Evolutionary conservation across 257 asterid genomes (phyloP).

Genomic region (Paulownia fortunei): DNA sequence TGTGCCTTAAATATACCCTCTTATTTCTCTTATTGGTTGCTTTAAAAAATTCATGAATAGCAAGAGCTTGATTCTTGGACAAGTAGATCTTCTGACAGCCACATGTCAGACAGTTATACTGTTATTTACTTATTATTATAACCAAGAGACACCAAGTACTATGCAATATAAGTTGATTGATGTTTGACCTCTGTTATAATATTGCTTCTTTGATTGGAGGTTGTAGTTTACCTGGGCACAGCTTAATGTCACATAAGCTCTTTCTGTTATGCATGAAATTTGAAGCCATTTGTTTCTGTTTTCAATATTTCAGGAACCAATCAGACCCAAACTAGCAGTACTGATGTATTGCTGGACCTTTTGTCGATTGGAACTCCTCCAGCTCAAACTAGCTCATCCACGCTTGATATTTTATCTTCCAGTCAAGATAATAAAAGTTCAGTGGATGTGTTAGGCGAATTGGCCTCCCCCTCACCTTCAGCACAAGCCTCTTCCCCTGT

Average conservation of each 20-base stretch:
- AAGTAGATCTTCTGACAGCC: neutral
- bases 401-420: constrained; percentile 52
- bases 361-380: constrained; percentile 83
- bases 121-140: neutral
- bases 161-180: constrained; percentile 16
- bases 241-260: neutral
- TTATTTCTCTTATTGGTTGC: neutral
- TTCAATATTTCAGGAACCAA: constrained; percentile 51
- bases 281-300: constrained; percentile 5
- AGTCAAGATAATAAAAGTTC: constrained; percentile 53
- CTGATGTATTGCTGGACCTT: constrained; percentile 79
- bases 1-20: neutral
- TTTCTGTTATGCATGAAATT: constrained; percentile 5
- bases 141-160: neutral
- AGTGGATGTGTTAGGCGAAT: constrained; percentile 49
- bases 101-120: neutral
- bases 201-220: constrained; percentile 5
- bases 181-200: neutral
- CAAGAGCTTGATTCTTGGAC: constrained; percentile 1
- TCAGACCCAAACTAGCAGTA: constrained; percentile 58
- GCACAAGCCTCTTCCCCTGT: constrained; percentile 42
- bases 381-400: constrained; percentile 54
- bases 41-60: neutral
- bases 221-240: neutral
- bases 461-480: constrained; percentile 56